Percentiles rank a stretch among this genome's conserved stretches.
phyloP scores from a whole-genome alignment of 176 grass and related monocot species.

The Musa schizocarpa region DNA sequence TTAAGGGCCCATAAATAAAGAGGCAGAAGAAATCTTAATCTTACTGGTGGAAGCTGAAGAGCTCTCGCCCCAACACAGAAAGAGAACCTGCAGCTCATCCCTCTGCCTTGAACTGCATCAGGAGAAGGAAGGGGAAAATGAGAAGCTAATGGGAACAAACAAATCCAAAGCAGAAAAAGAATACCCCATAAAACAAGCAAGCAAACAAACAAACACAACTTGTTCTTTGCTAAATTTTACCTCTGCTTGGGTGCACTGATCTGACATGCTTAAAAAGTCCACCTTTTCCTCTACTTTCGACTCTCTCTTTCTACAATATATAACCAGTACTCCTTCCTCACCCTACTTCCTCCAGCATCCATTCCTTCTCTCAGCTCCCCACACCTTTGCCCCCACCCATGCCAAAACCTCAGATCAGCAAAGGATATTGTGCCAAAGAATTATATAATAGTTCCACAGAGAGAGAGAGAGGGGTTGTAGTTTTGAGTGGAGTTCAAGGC shows the following conservation, averaged over 20 bases:
- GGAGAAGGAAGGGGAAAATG: not conserved
- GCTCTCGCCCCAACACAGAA: conserved; percentile 33
- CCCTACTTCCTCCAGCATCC: conserved; percentile 14
- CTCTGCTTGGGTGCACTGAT: conserved; percentile 46
- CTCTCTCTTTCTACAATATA: not conserved
- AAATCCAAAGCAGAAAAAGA: conserved; percentile 17
- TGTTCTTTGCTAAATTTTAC: conserved; percentile 20
- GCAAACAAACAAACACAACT: conserved; percentile 37
- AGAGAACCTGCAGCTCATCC: conserved; percentile 37
- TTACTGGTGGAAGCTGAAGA: conserved; percentile 24
- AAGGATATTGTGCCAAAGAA: not conserved
- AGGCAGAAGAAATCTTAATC: not conserved
- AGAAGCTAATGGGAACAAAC: conserved; percentile 23
- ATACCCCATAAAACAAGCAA: not conserved
- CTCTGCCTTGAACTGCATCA: conserved; percentile 26
- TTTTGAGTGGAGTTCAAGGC: conserved; percentile 89
- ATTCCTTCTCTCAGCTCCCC: not conserved
- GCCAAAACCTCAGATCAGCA: conserved; percentile 13
- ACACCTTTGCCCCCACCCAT: conserved; percentile 19
- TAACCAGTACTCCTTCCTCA: conserved; percentile 3
- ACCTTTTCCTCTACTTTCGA: conserved; percentile 7
- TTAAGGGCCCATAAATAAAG: conserved; percentile 5
- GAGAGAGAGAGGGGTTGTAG: conserved; percentile 20
- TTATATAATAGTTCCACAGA: not conserved
- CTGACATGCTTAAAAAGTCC: conserved; percentile 59